A percentile compares a stretch with the other conserved stretches of the same genome.
Conservation (phyloP, 352 stramenopile genomes). For the Albugo laibachii region DNA sequence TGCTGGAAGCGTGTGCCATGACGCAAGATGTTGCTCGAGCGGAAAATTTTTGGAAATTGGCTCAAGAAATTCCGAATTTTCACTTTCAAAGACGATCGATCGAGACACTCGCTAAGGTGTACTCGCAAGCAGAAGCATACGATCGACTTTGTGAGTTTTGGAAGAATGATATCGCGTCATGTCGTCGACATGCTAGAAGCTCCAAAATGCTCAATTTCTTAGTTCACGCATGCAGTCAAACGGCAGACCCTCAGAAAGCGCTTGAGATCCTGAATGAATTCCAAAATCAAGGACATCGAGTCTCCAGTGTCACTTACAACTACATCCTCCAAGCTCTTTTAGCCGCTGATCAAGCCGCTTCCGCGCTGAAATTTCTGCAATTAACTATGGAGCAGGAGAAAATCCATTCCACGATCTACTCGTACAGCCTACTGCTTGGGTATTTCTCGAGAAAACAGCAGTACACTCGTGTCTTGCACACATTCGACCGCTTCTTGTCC, state of each 20-base stretch:
- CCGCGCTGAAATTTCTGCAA: constrained; percentile 23
- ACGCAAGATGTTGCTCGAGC: constrained; percentile 34
- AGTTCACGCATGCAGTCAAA: constrained; percentile 30
- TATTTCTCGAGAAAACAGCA: constrained; percentile 21
- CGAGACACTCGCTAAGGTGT: constrained; percentile 55
- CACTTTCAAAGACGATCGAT: constrained; percentile 40
- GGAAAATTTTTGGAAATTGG: constrained; percentile 17
- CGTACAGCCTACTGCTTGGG: constrained; percentile 58
- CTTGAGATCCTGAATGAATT: constrained; percentile 40
- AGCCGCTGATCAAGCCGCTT: constrained; percentile 23
- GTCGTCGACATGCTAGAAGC: constrained; percentile 40
- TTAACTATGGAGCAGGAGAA: constrained; percentile 19
- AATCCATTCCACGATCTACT: constrained; percentile 24
- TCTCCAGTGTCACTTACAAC: constrained; percentile 48
- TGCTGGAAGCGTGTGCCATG: constrained; percentile 40
- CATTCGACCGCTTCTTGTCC: constrained; percentile 13
- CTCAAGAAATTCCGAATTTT: constrained; percentile 15
- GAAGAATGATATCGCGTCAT: constrained; percentile 22
- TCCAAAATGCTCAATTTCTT: constrained; percentile 71
- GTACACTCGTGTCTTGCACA: constrained; percentile 19
- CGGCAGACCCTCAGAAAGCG: constrained; percentile 19
- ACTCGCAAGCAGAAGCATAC: constrained; percentile 34
- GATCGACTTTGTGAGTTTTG: constrained; percentile 30
- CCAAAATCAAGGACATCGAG: constrained; percentile 20
- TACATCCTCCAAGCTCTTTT: constrained; percentile 58